Conservation (phyloP, 192 early-diverging fungal species). For the Coemansia sp. region DNA sequence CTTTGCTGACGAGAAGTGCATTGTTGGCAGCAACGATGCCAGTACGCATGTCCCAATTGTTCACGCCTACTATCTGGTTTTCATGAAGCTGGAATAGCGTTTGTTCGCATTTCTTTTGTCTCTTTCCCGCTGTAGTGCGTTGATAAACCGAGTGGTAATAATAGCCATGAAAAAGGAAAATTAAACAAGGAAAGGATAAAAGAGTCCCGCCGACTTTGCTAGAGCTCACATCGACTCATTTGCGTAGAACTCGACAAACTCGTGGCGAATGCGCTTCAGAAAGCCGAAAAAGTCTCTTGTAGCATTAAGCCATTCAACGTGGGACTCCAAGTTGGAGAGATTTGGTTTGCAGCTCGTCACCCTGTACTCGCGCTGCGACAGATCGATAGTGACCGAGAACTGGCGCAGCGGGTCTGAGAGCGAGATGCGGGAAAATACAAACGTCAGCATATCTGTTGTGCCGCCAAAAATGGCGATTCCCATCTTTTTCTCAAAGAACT, state of each 20-base stretch:
- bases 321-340: slow-evolving; percentile 48
- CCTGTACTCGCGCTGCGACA: slow-evolving; percentile 60
- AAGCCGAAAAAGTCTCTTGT: slow-evolving; percentile 73
- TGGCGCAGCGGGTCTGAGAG: slow-evolving; percentile 57
- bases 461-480: slow-evolving; percentile 55
- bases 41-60: slow-evolving; percentile 54
- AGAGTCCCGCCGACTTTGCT: neutral
- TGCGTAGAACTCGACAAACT: slow-evolving; percentile 57
- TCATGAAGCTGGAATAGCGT: slow-evolving; percentile 53
- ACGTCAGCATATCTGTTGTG: slow-evolving; percentile 60
- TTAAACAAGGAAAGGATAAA: neutral
- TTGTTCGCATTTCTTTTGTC: neutral
- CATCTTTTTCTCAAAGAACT: slow-evolving; percentile 58
- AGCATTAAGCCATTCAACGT: slow-evolving; percentile 61
- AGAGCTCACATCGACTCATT: slow-evolving; percentile 16
- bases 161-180: neutral
- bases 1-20: slow-evolving; percentile 44
- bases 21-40: slow-evolving; percentile 16
- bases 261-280: slow-evolving; percentile 65
- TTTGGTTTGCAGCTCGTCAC: slow-evolving; percentile 60
- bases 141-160: neutral
- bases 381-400: slow-evolving; percentile 62
- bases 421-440: slow-evolving; percentile 69
- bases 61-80: slow-evolving; percentile 56
- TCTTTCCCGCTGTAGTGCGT: neutral